A percentile compares a stretch with the other conserved stretches of the same genome.
Conservation (phyloP, 768 basidiomycete genomes). For the Mrakia frigida region DNA sequence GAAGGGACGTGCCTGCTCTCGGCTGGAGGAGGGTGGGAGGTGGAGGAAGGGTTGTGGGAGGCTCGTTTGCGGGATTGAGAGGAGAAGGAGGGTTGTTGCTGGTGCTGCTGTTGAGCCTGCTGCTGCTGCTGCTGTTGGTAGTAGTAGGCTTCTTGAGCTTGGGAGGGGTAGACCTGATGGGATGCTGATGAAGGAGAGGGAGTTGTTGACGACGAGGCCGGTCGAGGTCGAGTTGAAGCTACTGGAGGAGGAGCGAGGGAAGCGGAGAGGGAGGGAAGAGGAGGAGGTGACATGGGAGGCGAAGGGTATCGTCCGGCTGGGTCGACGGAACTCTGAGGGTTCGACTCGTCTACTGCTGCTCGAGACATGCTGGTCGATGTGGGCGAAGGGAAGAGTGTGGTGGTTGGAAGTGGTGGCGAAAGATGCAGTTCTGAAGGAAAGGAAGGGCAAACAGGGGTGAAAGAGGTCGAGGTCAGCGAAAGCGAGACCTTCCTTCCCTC, state of each 20-base stretch:
- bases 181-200: not conserved
- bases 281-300: conserved; percentile 27
- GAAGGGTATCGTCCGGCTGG: conserved; percentile 25
- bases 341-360: not conserved
- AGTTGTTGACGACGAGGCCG: not conserved
- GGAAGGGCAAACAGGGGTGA: conserved; percentile 1
- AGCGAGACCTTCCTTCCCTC: conserved; percentile 2
- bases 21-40: conserved; percentile 2
- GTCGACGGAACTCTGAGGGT: not conserved
- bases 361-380: not conserved
- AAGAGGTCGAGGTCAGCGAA: not conserved
- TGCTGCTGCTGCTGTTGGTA: not conserved
- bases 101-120: not conserved
- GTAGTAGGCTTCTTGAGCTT: not conserved
- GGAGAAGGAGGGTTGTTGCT: not conserved
- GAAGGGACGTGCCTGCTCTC: not conserved
- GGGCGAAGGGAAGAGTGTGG: not conserved
- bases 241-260: conserved; percentile 1
- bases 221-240: conserved; percentile 11
- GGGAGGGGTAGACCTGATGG: not conserved
- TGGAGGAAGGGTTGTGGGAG: conserved; percentile 41
- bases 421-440: not conserved
- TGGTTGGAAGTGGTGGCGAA: not conserved
- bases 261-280: conserved; percentile 10
- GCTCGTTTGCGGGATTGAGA: conserved; percentile 35